phyloP scores from a whole-genome alignment of 2,329 filamentous ascomycete genomes.

The Nemania diffusa region DNA sequence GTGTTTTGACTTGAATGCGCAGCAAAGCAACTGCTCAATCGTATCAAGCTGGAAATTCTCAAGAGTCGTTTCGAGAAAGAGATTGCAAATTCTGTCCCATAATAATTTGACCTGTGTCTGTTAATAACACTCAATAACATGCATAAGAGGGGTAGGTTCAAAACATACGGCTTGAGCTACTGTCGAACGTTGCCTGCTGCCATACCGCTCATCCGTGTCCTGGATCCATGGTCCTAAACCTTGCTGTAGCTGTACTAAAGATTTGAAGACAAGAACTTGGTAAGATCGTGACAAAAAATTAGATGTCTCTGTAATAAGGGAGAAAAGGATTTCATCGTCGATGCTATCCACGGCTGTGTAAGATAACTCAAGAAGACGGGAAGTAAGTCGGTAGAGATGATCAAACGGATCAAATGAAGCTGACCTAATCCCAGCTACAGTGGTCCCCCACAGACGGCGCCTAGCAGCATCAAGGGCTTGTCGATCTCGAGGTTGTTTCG shows the following conservation, averaged over 20 bases:
- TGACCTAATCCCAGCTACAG: slow-evolving; percentile 53
- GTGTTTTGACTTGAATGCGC: slow-evolving; percentile 69
- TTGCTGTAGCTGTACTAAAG: slow-evolving; percentile 69
- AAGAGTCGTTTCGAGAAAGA: slow-evolving; percentile 52
- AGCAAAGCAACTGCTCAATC: slow-evolving; percentile 65
- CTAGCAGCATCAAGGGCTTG: slow-evolving; percentile 73
- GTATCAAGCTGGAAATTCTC: slow-evolving; percentile 59
- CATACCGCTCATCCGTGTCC: slow-evolving; percentile 61
- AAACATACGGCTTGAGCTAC: slow-evolving; percentile 59
- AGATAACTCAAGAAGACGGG: slow-evolving; percentile 60
- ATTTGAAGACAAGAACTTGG: slow-evolving; percentile 61
- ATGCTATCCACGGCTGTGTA: slow-evolving; percentile 62
- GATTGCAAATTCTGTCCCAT: slow-evolving; percentile 61
- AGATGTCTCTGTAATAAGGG: slow-evolving; percentile 65
- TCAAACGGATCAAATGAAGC: slow-evolving; percentile 70
- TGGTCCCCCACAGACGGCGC: slow-evolving; percentile 73
- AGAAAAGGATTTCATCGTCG: slow-evolving; percentile 51
- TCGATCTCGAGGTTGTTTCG: slow-evolving; percentile 67
- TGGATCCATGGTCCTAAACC: slow-evolving; percentile 72
- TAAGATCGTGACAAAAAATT: slow-evolving; percentile 63
- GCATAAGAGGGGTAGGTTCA: background rate
- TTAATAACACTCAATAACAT: slow-evolving; percentile 19
- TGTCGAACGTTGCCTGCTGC: slow-evolving; percentile 53
- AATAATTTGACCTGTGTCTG: slow-evolving; percentile 58
- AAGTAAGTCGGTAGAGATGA: slow-evolving; percentile 70